A percentile compares a stretch with the other conserved stretches of the same genome.
Conservation (phyloP, 768 basidiomycete species). For the Tylopilus vinaceipallidus region DNA sequence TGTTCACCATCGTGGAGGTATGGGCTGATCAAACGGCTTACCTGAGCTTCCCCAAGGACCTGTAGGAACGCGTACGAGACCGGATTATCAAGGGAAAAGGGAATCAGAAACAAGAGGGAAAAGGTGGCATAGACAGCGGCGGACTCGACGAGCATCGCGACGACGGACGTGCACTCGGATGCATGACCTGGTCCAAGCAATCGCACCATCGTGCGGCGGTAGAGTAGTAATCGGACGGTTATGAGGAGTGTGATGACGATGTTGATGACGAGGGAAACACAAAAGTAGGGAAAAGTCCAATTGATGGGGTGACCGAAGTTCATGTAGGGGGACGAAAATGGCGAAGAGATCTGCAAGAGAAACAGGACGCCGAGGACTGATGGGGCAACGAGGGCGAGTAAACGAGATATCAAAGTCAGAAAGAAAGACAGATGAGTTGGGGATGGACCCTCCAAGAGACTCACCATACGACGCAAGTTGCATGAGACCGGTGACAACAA, state of each 20-base stretch:
- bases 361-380: conserved; percentile 27
- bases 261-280: conserved; percentile 27
- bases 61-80: conserved; percentile 35
- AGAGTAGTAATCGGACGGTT: conserved; percentile 23
- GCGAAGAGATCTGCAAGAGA: conserved; percentile 25
- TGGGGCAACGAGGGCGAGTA: not conserved
- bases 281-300: conserved; percentile 30
- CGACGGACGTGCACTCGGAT: conserved; percentile 25
- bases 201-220: conserved; percentile 21
- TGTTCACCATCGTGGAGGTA: no score
- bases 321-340: conserved; percentile 27
- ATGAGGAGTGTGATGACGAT: conserved; percentile 25
- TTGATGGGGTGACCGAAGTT: conserved; percentile 12
- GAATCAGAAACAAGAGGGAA: conserved; percentile 26
- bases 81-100: conserved; percentile 21
- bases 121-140: conserved; percentile 31
- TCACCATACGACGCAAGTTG: conserved; percentile 27
- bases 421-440: no score
- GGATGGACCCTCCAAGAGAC: not conserved
- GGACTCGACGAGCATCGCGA: conserved; percentile 27
- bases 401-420: no score
- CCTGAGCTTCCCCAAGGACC: conserved; percentile 35
- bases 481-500: conserved; percentile 22
- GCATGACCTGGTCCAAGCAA: conserved; percentile 23
- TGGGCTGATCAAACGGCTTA: conserved; percentile 12